These are phyloP conservation scores for Ceratocystis diversiconidia DNA, from an alignment of 2,329 filamentous ascomycete species.

Conservation along the genomic window DNA sequence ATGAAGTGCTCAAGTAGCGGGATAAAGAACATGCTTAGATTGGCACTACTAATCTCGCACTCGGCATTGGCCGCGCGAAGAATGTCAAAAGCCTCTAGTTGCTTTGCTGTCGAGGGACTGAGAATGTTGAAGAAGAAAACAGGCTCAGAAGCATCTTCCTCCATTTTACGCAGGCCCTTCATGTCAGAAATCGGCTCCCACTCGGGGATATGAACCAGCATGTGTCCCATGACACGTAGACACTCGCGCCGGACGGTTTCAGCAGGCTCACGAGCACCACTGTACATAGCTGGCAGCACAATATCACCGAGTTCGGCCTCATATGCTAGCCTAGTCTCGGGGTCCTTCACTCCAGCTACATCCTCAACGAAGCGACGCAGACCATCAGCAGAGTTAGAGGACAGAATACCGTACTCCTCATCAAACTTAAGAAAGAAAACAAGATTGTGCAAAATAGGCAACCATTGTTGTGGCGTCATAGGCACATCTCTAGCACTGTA, in stretches of 20 bases:
- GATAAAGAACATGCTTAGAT: conserved; percentile 74
- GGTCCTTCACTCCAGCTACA: conserved; percentile 28
- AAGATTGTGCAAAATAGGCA: conserved; percentile 76
- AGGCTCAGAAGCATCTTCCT: conserved; percentile 44
- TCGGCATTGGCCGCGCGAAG: conserved; percentile 54
- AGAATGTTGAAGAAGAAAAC: conserved; percentile 90
- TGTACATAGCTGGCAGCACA: conserved; percentile 61
- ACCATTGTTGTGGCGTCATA: conserved; percentile 64
- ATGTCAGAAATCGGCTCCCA: conserved; percentile 65
- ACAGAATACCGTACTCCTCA: conserved; percentile 75
- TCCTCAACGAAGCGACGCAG: conserved; percentile 65
- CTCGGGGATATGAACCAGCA: conserved; percentile 55
- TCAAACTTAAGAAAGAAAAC: conserved; percentile 74
- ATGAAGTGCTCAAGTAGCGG: conserved; percentile 91
- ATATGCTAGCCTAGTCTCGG: conserved; percentile 34
- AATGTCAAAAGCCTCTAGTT: conserved; percentile 68
- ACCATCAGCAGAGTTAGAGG: conserved; percentile 64
- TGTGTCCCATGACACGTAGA: conserved; percentile 60
- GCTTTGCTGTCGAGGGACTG: conserved; percentile 75
- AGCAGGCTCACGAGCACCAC: conserved; percentile 61
- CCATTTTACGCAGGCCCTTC: conserved; percentile 44
- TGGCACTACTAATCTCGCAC: conserved; percentile 55
- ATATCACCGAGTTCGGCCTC: conserved; percentile 46
- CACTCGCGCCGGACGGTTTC: conserved; percentile 78
- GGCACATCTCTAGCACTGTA: conserved; percentile 44